Evolutionary conservation across 1,284 basidiomycete species (phyloP), one percentile per base, ranked within the genome.

Genomic region (Tilletia setariae): DNA sequence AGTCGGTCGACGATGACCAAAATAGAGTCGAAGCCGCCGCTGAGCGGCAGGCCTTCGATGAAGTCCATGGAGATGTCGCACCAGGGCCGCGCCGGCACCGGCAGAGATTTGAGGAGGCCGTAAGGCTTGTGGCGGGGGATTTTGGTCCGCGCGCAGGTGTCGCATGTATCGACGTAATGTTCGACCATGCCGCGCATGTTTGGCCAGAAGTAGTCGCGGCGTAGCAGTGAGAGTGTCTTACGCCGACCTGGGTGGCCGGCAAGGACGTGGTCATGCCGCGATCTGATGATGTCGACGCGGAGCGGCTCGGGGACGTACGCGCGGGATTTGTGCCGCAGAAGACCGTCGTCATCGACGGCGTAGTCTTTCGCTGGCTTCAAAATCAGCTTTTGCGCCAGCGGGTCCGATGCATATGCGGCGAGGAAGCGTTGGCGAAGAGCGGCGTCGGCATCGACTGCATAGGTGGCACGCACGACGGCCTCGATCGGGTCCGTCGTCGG

Each of bases 21-120:
- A 35, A 87, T 83, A 0, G 83, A 68, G 66, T 86, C 74, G 42
- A 73, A 83, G 0, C 84, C 85, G 15, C 81, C 25, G 0, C 75
- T 82, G 4, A 67, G 44, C 0, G 84, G 85, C 0, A 86, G 76
- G 2, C 80, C 72, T 0, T 74, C 77, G 64, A 86, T 85, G 67
- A 85, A 80, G 70, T 88, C 86, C 82, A 86, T 83, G 0, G 84
- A 83, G 4, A 87, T 79, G 0, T 79, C 77, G 32, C 76, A 74
- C 79, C 84, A 87, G 0, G 85, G 86, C 15, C 68, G 23, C 1
- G 83, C 66, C n/a, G n/a, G n/a, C n/a, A n/a, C n/a, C n/a, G n/a
- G n/a, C n/a, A n/a, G n/a, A n/a, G n/a, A n/a, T n/a, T 81, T 72
- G 9, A 87, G 75, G 0, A 77, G 61, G 1, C 86, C 85, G 44